Evolutionary conservation across 1,139 yeast species (phyloP).

Genomic region (Candida pseudoviswanathii): DNA sequence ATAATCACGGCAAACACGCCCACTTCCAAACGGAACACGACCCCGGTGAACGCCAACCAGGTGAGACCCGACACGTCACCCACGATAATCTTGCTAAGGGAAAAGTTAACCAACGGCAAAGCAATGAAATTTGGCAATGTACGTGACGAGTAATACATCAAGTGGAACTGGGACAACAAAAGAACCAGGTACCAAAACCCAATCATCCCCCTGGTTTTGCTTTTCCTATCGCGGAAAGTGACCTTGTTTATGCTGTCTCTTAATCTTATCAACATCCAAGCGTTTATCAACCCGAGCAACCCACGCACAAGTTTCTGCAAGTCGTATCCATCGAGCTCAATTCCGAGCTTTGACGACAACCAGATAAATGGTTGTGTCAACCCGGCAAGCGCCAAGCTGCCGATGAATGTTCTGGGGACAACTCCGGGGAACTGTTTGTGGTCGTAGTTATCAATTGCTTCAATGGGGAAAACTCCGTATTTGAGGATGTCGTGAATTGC

Average conservation of each 20-base stretch:
- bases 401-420: constrained; percentile 85
- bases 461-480: constrained; percentile 53
- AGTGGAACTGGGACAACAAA: constrained; percentile 71
- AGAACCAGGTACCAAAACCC: constrained; percentile 65
- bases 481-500: constrained; percentile 82
- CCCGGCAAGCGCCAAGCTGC: constrained; percentile 60
- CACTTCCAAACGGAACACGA: constrained; percentile 75
- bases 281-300: constrained; percentile 56
- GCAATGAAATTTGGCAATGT: constrained; percentile 87
- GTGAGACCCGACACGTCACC: constrained; percentile 59
- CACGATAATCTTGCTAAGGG: constrained; percentile 51
- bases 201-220: constrained; percentile 25
- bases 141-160: constrained; percentile 74
- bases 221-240: constrained; percentile 25
- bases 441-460: constrained; percentile 54
- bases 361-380: constrained; percentile 36
- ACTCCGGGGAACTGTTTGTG: constrained; percentile 83
- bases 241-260: constrained; percentile 29
- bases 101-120: constrained; percentile 67
- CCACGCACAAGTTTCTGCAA: constrained; percentile 55
- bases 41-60: constrained; percentile 63
- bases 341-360: constrained; percentile 20
- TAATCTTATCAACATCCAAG: constrained; percentile 27
- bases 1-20: constrained; percentile 54
- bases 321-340: constrained; percentile 21